Evolutionary conservation across 352 stramenopile species (phyloP), one percentile per base, ranked within the genome.

Genomic region (Phytophthora pini): DNA sequence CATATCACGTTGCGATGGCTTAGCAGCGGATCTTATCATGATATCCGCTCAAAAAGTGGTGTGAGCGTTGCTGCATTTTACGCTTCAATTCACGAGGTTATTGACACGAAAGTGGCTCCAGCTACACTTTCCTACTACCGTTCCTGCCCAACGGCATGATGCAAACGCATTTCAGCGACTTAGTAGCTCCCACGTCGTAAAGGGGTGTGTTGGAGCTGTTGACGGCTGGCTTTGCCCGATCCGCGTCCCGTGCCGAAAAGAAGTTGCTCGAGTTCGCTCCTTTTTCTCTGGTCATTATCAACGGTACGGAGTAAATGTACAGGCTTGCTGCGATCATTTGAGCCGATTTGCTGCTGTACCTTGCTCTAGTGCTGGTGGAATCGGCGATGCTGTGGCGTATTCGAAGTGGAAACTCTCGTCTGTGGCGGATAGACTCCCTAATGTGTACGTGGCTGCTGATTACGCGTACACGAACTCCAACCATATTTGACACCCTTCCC

Each of bases 161-260:
- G 50, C 34, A 1, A 5, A 13, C 5, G 10, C 10, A 1, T 65
- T 65, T 53, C 1, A 26, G 27, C 5, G 11, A 24, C n/a, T 61
- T 4, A 50, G 41, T 15, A 44, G 17, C 1, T 17, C 10, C 6
- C 2, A 15, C 7, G 26, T 34, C 1, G 9, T 41, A 8, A 31
- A 6, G 5, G 50, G 39, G 0, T n/a, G 57, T 20, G 40, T 61
- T 5, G 59, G 59, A 10, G 50, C 36, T 3, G 10, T 61, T 4
- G 50, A 61, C 15, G 50, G 50, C 0, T 61, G 59, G 44, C 51
- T 67, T 0, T 67, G 59, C 12, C 1, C 1, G 5, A 40, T 67
- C 5, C 50, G 51, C 36, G 59, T 61, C 2, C 59, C 59, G 2
- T 10, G 17, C 12, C 1, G 22, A 29, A 45, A 5, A 0, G 43